These are phyloP conservation scores for Hibiscus tridactylites DNA, from an alignment of 345 rosid species.

Conservation along the genomic window DNA sequence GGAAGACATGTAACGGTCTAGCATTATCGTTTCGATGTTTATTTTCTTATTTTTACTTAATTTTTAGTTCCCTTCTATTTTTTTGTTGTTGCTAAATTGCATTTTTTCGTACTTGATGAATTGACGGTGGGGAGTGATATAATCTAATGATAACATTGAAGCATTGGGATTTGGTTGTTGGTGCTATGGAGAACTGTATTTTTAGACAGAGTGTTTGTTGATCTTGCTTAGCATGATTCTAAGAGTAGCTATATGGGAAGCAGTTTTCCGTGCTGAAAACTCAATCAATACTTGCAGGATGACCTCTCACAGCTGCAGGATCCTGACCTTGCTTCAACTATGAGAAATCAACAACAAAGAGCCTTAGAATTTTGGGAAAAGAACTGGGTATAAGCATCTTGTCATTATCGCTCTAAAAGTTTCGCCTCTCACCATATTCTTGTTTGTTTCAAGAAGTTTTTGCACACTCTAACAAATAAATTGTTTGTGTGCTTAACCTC, in stretches of 20 bases:
- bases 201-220: not conserved
- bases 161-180: not conserved
- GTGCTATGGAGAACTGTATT: not conserved
- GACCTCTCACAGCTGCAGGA: conserved; percentile 87
- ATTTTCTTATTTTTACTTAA: not conserved
- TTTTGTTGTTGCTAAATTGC: not conserved
- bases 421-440: not conserved
- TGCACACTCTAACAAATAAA: conserved; percentile 6
- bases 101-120: not conserved
- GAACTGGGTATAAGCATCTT: conserved; percentile 60
- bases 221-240: conserved; percentile 6
- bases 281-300: conserved; percentile 29
- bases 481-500: conserved; percentile 10
- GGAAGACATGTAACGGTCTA: not conserved
- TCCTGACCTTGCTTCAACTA: conserved; percentile 61
- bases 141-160: not conserved
- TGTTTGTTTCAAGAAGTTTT: not conserved
- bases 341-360: conserved; percentile 62
- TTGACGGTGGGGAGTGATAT: not conserved
- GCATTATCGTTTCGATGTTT: not conserved
- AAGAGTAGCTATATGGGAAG: conserved; percentile 9
- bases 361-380: conserved; percentile 77
- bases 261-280: not conserved
- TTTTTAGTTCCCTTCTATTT: not conserved
- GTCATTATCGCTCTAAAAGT: not conserved